A percentile compares a stretch with the other conserved stretches of the same genome.
These are phyloP conservation scores for Zasmidium cellare DNA, from an alignment of 2,329 filamentous ascomycete genomes.

Conservation along the genomic window DNA sequence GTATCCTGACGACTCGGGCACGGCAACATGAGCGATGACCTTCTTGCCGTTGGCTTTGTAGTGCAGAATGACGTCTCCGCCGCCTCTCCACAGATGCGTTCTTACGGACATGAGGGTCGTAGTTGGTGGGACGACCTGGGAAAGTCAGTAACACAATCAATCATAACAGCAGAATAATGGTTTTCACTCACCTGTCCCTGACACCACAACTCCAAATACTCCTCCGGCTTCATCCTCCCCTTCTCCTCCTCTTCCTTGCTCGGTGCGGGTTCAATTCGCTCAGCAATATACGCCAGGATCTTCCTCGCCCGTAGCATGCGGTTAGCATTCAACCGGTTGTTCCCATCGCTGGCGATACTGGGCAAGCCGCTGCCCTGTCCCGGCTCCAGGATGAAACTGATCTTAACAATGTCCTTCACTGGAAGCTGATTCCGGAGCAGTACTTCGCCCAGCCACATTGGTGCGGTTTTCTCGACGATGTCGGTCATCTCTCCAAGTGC, in stretches of 20 bases:
- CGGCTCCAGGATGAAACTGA: conserved; percentile 89
- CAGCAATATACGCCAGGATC: conserved; percentile 86
- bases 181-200: conserved; percentile 73
- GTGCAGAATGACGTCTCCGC: conserved; percentile 85
- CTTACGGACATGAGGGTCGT: conserved; percentile 95
- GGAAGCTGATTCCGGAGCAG: conserved; percentile 79
- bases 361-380: conserved; percentile 68
- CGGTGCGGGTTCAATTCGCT: conserved; percentile 75
- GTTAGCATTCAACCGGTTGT: conserved; percentile 92
- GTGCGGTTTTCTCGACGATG: conserved; percentile 79
- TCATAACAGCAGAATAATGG: conserved; percentile 3
- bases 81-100: conserved; percentile 89
- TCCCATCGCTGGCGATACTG: conserved; percentile 73
- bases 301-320: conserved; percentile 95
- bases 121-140: conserved; percentile 65
- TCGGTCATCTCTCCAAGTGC: conserved; percentile 76
- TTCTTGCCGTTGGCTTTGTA: conserved; percentile 93
- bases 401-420: conserved; percentile 88
- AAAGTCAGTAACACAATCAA: conserved; percentile 12
- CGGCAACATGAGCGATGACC: conserved; percentile 42
- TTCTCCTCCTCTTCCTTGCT: conserved; percentile 40
- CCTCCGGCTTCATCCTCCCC: conserved; percentile 72
- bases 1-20: neutral
- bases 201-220: conserved; percentile 93
- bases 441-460: conserved; percentile 89